Evolutionary conservation across 208 protist genomes (phyloP).

Genomic region (Leptomonas pyrrhocoris): DNA sequence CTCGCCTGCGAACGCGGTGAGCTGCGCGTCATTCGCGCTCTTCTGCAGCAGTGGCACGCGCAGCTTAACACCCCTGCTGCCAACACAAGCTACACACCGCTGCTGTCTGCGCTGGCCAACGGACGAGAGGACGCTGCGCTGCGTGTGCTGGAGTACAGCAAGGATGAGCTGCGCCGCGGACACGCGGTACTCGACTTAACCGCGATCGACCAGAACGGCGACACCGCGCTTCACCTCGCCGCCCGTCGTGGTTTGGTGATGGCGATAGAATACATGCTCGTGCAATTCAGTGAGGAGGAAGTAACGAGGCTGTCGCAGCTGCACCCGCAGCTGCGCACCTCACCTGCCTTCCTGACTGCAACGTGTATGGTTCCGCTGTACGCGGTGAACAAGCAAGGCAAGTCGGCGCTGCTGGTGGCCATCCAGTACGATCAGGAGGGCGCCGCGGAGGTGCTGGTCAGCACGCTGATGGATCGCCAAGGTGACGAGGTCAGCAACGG

Average conservation of each 20-base stretch:
- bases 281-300: slow-evolving; percentile 77
- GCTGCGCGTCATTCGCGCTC: slow-evolving; percentile 44
- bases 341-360: slow-evolving; percentile 12
- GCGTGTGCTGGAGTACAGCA: slow-evolving; percentile 74
- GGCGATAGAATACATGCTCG: slow-evolving; percentile 81
- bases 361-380: slow-evolving; percentile 32
- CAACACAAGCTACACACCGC: slow-evolving; percentile 57
- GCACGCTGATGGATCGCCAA: slow-evolving; percentile 33
- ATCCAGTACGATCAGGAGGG: slow-evolving; percentile 61
- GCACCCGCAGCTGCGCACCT: slow-evolving; percentile 17
- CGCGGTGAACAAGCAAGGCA: slow-evolving; percentile 62
- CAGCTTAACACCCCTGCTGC: slow-evolving; percentile 62
- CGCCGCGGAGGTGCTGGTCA: slow-evolving; percentile 67
- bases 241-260: slow-evolving; percentile 48
- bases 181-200: slow-evolving; percentile 62
- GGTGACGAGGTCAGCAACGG: background rate
- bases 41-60: slow-evolving; percentile 62
- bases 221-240: slow-evolving; percentile 76
- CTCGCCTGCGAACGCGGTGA: slow-evolving; percentile 80
- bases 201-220: slow-evolving; percentile 63
- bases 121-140: slow-evolving; percentile 63
- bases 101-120: slow-evolving; percentile 68
- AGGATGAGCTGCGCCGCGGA: slow-evolving; percentile 71
- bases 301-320: slow-evolving; percentile 39
- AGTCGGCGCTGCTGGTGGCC: slow-evolving; percentile 70